Evolutionary conservation across 208 protist genomes (phyloP), one percentile per base, ranked within the genome.

Genomic region (Crithidia brevicula): DNA sequence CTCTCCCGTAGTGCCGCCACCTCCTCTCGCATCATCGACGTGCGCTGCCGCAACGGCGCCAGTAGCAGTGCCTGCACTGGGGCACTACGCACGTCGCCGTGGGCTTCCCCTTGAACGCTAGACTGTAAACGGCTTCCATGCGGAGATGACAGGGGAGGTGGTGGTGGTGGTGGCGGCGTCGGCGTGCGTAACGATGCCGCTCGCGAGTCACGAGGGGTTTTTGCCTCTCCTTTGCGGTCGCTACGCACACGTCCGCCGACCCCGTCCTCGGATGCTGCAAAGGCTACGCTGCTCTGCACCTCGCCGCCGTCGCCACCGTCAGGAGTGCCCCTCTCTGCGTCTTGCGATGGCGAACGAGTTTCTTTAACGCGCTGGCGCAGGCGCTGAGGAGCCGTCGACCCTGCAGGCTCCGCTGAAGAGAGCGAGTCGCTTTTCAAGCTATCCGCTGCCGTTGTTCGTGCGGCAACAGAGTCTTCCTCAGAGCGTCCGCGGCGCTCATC

Each of bases 301-400:
- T 61, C 71, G 7, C 54, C 63, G 9, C 49, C 64, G 20, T 64
- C 57, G 13, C 2, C 0, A 7, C 60, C 52, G 8, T 1, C 5
- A 3, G n/a, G n/a, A n/a, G n/a, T n/a, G n/a, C n/a, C n/a, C n/a
- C 18, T 20, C 10, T 1, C 0, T 1, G 31, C 46, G 6, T 22
- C 45, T 3, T 9, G 31, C 13, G 34, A 57, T 5, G 61, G 10
- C 4, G 36, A 34, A 18, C 69, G 69, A 31, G 38, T 69, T 16
- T 69, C 49, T 5, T 75, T 3, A 23, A 70, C 56, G 9, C 23
- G 33, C 23, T 62, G 52, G 4, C 58, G 68, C 50, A 76, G 57
- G 28, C 53, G 61, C 22, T 54, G 30, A 0, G 56, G 36, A 7
- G 62, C 51, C 8, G 58, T 40, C 30, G 58, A 47, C 4, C 27